Evolutionary conservation across 2,329 filamentous ascomycete genomes (phyloP).

Genomic region (Xylariaceae sp.): DNA sequence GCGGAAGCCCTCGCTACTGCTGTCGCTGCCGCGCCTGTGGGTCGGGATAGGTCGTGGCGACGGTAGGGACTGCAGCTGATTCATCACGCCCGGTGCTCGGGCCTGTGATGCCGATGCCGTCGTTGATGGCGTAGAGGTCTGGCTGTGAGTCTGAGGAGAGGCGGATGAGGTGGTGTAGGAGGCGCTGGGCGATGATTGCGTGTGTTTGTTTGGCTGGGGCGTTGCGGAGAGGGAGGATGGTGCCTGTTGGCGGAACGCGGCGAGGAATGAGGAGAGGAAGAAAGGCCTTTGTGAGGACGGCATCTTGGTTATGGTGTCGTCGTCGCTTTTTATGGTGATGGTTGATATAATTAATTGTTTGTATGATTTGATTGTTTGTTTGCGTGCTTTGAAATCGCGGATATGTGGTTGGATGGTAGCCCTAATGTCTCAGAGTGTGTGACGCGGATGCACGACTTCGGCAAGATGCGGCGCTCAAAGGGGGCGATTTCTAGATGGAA

Average conservation of each 20-base stretch:
- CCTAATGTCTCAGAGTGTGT: neutral
- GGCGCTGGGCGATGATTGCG: constrained; percentile 12
- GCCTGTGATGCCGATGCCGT: constrained; percentile 16
- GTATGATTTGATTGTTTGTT: neutral
- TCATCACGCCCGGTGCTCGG: constrained; percentile 24
- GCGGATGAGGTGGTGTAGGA: constrained; percentile 12
- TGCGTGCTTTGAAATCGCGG: neutral
- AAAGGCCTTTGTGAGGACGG: constrained; percentile 33
- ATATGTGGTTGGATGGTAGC: neutral
- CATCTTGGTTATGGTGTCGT: constrained; percentile 19
- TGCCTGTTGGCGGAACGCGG: constrained; percentile 31
- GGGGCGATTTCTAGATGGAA: neutral
- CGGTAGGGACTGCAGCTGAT: constrained; percentile 29
- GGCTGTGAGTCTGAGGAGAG: constrained; percentile 20
- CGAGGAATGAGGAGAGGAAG: constrained; percentile 34
- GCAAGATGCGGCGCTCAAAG: neutral
- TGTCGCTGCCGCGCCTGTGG: constrained; percentile 66
- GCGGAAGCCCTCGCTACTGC: constrained; percentile 68
- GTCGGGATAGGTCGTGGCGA: constrained; percentile 30
- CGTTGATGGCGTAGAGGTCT: constrained; percentile 6
- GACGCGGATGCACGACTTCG: neutral
- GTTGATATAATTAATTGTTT: neutral
- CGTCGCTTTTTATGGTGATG: constrained; percentile 1
- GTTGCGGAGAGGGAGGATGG: constrained; percentile 28
- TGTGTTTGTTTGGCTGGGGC: constrained; percentile 31